phyloP scores from a whole-genome alignment of 129 eudicot species.

The Solidago caesia region DNA sequence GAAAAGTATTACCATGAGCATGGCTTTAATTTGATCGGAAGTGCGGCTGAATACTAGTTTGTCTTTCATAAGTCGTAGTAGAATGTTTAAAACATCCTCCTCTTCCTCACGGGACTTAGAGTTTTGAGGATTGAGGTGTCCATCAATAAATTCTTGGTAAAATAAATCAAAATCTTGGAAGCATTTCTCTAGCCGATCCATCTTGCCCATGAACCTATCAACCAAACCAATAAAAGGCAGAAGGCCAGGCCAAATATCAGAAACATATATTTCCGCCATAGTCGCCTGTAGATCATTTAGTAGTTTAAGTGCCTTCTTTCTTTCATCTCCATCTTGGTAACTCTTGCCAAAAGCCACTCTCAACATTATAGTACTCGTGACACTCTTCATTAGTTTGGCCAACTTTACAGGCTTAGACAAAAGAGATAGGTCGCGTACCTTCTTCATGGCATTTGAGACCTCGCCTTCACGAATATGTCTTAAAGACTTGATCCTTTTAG shows the following conservation, averaged over 20 bases:
- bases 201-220: conserved; percentile 31
- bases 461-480: conserved; percentile 30
- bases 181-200: conserved; percentile 15
- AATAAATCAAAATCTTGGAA: conserved; percentile 33
- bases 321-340: conserved; percentile 19
- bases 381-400: conserved; percentile 4
- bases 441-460: conserved; percentile 19
- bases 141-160: conserved; percentile 33
- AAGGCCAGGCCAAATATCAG: conserved; percentile 27
- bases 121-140: conserved; percentile 16
- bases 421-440: background rate
- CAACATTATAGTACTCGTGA: conserved; percentile 2
- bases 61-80: conserved; percentile 22
- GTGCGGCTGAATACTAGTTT: conserved; percentile 5
- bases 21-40: conserved; percentile 30
- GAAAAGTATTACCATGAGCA: conserved; percentile 27
- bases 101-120: conserved; percentile 12
- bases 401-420: conserved; percentile 26
- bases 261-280: background rate
- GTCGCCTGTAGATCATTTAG: conserved; percentile 7
- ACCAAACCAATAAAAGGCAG: conserved; percentile 34
- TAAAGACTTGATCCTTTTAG: conserved; percentile 30
- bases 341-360: conserved; percentile 29
- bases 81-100: background rate
- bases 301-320: conserved; percentile 8